Evolutionary conservation across 768 basidiomycete species (phyloP), one percentile per base, ranked within the genome.

Genomic region (Tulasnella sp.): DNA sequence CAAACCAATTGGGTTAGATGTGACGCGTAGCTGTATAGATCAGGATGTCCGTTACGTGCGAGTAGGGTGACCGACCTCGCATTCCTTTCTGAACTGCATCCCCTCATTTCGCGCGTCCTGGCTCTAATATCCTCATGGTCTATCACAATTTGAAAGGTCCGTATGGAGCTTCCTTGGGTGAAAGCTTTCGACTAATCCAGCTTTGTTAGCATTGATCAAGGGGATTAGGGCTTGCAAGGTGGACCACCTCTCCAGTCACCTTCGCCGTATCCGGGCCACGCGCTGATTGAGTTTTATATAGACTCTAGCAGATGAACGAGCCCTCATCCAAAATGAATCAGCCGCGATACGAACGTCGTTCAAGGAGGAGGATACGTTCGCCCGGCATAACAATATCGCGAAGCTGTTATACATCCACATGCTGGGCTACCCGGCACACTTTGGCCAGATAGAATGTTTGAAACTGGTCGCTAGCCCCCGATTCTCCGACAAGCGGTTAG

Each of bases 401-500:
- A 98, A 98, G 70, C 80, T 98, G 23, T 83, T 99, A 62, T 98
- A 99, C 75, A 96, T 96, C 74, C 90, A 95, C 70, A 97, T 99
- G 93, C 84, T 96, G 41, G 96, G 96, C 58, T 97, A 94, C 47
- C 91, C 93, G 8, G 96, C 96, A 29, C 96, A 99, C 71, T 99
- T 97, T 70, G 96, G 95, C 55, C 96, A 99, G 77, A 97, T 99
- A 71, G 92, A 95, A 76, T 94, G 92, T 73, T 75, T 93, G 66
- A 93, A 92, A 70, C 83, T 93, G 47, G 93, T 96, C 41, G 93
- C 93, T 30, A 91, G 91, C 68, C 92, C 93, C 15, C 80, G 94
- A 49, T 99, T 98, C 73, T 80, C 87, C 43, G 96, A 99, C 76
- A 99, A 99, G 74, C 80, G 94, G 23, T 76, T 98, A 15, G 96